Evolutionary conservation across 2,329 filamentous ascomycete species (phyloP).

Genomic region (Alternaria conjuncta): DNA sequence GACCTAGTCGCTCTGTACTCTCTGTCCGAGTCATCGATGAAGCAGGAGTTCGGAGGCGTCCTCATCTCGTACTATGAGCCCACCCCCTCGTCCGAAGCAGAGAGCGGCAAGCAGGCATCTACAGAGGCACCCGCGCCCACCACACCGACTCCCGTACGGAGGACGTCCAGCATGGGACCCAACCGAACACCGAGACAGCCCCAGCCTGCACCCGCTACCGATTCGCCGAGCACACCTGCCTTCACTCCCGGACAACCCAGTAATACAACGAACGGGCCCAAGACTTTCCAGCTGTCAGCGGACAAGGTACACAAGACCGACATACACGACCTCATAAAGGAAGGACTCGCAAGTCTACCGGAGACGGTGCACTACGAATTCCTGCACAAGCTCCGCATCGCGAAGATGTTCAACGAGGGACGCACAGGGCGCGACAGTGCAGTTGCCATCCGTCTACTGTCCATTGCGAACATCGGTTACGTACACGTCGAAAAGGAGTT

Average conservation of each 20-base stretch:
- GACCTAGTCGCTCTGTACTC: constrained; percentile 78
- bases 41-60: constrained; percentile 82
- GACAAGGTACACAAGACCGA: constrained; percentile 53
- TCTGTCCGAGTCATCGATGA: constrained; percentile 54
- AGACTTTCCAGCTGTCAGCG: constrained; percentile 66
- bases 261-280: constrained; percentile 40
- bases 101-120: constrained; percentile 19
- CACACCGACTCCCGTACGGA: constrained; percentile 78
- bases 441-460: constrained; percentile 80
- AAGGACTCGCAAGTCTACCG: constrained; percentile 67
- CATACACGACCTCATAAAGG: constrained; percentile 51
- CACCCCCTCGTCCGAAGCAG: constrained; percentile 40
- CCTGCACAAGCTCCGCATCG: constrained; percentile 80
- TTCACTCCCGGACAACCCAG: constrained; percentile 45
- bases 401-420: constrained; percentile 77
- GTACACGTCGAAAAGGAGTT: constrained; percentile 85
- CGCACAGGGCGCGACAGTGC: constrained; percentile 73
- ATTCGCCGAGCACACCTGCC: constrained; percentile 58
- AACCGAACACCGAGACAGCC: constrained; percentile 60
- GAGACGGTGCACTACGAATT: constrained; percentile 79
- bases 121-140: constrained; percentile 64
- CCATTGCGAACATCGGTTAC: constrained; percentile 89
- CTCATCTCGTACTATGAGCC: constrained; percentile 77
- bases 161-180: constrained; percentile 62
- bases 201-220: constrained; percentile 50